Evolutionary conservation across 441 rosid genomes (phyloP).

Genomic region (Gossypium laxum): DNA sequence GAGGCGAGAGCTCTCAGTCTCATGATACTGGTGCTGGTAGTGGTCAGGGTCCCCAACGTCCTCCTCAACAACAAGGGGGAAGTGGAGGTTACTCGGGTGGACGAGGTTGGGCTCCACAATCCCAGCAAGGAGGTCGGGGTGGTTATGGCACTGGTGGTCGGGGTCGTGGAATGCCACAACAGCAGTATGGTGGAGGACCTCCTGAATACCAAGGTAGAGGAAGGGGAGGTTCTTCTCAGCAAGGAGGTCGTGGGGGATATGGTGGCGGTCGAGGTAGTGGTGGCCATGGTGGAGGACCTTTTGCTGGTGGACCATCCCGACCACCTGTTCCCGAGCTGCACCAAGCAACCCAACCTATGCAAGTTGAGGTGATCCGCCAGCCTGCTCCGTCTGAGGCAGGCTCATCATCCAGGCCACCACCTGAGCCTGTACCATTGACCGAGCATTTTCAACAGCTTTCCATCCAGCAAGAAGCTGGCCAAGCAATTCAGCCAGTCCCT

Average conservation of each 20-base stretch:
- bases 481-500: not conserved
- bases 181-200: constrained; percentile 45
- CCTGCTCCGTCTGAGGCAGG: constrained; percentile 2
- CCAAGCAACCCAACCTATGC: constrained; percentile 1
- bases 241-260: constrained; percentile 60
- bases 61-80: not conserved
- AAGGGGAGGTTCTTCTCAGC: constrained; percentile 57
- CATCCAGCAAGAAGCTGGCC: not conserved
- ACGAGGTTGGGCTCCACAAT: not conserved
- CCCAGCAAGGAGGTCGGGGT: constrained; percentile 25
- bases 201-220: constrained; percentile 67
- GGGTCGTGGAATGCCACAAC: constrained; percentile 46
- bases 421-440: not conserved
- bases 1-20: constrained; percentile 46
- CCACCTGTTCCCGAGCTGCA: constrained; percentile 5
- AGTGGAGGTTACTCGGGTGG: not conserved
- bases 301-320: not conserved
- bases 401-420: not conserved
- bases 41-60: constrained; percentile 37
- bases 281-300: not conserved
- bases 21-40: constrained; percentile 31
- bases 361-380: not conserved
- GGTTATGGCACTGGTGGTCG: constrained; percentile 44
- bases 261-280: not conserved
- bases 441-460: not conserved